Evolutionary conservation across 129 eudicot species (phyloP).

Genomic region (Centrapalus pauciflorus): DNA sequence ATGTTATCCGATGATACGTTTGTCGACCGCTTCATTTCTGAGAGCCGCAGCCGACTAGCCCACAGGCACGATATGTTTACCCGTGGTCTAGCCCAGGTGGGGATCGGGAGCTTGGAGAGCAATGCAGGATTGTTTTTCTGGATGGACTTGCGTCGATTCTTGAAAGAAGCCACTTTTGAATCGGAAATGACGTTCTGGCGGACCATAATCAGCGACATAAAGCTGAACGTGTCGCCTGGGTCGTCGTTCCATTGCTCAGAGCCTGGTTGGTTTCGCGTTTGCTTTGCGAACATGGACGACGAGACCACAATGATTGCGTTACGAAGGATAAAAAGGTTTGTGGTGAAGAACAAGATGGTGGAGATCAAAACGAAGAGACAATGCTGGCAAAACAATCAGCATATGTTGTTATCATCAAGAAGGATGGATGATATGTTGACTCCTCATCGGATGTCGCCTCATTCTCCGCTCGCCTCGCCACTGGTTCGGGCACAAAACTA

Average conservation of each 20-base stretch:
- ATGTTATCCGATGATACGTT: constrained; percentile 51
- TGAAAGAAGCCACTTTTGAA: constrained; percentile 42
- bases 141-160: constrained; percentile 53
- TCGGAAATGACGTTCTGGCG: constrained; percentile 43
- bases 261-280: constrained; percentile 61
- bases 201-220: constrained; percentile 38
- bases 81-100: constrained; percentile 40
- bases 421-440: constrained; percentile 44
- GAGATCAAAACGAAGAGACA: constrained; percentile 30
- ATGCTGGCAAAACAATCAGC: constrained; percentile 35
- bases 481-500: constrained; percentile 44
- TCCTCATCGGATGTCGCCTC: constrained; percentile 48
- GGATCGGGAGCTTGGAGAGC: constrained; percentile 40
- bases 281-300: constrained; percentile 57
- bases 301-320: constrained; percentile 46
- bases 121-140: constrained; percentile 57
- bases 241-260: constrained; percentile 58
- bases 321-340: constrained; percentile 37
- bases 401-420: constrained; percentile 28
- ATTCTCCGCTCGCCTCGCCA: constrained; percentile 56
- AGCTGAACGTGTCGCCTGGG: constrained; percentile 54
- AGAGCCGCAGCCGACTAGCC: constrained; percentile 35
- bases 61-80: constrained; percentile 41
- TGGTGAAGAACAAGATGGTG: constrained; percentile 23
- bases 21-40: constrained; percentile 28